Conservation (phyloP, 306 rosid species). For the Geum urbanum region DNA sequence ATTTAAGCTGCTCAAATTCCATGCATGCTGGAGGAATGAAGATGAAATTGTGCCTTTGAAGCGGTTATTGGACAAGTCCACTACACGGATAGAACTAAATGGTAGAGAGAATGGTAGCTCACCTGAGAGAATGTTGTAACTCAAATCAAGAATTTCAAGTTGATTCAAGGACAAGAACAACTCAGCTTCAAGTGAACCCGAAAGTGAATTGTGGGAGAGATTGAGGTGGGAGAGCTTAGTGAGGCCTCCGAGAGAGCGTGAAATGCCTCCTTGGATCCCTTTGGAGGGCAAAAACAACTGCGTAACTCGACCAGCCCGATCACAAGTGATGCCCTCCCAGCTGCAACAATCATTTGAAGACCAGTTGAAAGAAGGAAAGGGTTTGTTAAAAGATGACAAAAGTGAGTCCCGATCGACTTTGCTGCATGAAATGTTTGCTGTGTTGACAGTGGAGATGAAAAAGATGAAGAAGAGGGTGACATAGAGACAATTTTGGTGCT, state of each 20-base stretch:
- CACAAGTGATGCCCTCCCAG: conserved; percentile 10
- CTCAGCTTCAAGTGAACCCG: background rate
- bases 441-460: background rate
- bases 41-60: background rate
- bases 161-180: background rate
- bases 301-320: background rate
- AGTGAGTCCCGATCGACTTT: background rate
- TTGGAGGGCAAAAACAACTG: conserved; percentile 4
- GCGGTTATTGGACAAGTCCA: background rate
- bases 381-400: background rate
- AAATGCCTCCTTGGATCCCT: background rate
- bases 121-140: background rate
- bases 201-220: conserved; percentile 1
- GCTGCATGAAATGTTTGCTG: conserved; percentile 2
- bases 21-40: conserved; percentile 2
- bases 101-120: background rate
- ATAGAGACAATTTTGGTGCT: background rate
- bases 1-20: background rate
- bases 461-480: background rate
- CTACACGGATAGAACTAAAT: background rate
- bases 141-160: conserved; percentile 3
- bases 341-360: conserved; percentile 4
- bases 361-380: background rate
- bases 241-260: background rate
- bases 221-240: background rate